These are phyloP conservation scores for Talaromyces sp. DNA, from an alignment of 2,329 filamentous ascomycete genomes.

Conservation along the genomic window DNA sequence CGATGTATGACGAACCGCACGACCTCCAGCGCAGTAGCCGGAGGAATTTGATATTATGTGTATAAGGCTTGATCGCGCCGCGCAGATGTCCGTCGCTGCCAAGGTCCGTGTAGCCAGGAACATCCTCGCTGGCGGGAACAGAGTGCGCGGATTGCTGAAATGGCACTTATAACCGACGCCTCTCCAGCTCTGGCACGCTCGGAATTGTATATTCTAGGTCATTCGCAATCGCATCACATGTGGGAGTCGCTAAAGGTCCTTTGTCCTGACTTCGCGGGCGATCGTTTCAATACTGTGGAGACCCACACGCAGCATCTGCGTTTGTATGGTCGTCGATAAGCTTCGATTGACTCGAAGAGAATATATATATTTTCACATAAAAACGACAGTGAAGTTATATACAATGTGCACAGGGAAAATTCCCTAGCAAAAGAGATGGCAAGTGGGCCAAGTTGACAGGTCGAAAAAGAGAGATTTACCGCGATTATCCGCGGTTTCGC, in stretches of 20 bases:
- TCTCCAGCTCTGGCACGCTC: not conserved
- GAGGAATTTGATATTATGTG: not conserved
- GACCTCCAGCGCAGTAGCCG: not conserved
- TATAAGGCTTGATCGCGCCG: conserved; percentile 2
- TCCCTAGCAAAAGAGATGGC: not conserved
- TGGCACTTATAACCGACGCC: not conserved
- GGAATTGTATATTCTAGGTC: not conserved
- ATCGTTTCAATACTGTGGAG: not conserved
- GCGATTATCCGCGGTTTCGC: not conserved
- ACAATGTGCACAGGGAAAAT: not conserved
- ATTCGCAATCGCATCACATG: not conserved
- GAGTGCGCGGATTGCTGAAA: not conserved
- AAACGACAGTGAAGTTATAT: not conserved
- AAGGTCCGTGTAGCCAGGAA: conserved; percentile 13
- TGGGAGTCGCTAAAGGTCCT: not conserved
- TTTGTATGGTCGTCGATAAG: not conserved
- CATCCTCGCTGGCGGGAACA: conserved; percentile 8
- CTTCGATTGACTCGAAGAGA: not conserved
- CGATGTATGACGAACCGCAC: not conserved
- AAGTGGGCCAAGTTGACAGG: not conserved
- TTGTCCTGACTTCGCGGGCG: not conserved
- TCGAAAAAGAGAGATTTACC: not conserved
- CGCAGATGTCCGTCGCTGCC: conserved; percentile 6
- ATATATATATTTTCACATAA: not conserved
- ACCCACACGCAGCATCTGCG: not conserved